A percentile compares a stretch with the other conserved stretches of the same genome.
Evolutionary conservation across 108 stramenopile genomes (phyloP).

Genomic region (Cylindrotheca closterium): DNA sequence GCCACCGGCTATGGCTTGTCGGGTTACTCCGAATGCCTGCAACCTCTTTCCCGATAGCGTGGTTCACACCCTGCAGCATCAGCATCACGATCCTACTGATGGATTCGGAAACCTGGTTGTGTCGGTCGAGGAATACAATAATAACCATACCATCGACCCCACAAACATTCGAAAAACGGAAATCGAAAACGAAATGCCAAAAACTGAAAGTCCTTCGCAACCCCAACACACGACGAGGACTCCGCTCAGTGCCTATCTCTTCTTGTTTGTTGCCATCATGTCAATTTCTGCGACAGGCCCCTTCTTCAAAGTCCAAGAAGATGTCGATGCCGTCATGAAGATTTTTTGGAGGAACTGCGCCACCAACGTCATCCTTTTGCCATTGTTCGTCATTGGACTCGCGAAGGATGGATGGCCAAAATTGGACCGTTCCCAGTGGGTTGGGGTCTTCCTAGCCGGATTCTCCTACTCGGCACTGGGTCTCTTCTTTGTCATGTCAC

Average conservation of each 20-base stretch:
- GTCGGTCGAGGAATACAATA: background rate
- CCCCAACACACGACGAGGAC: conserved; percentile 4
- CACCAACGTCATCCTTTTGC: conserved; percentile 35
- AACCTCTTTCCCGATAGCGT: conserved; percentile 4
- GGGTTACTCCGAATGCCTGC: background rate
- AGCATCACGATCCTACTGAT: background rate
- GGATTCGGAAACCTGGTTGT: background rate
- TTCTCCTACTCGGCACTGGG: conserved; percentile 40
- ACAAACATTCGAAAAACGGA: background rate
- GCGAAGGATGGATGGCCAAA: conserved; percentile 33
- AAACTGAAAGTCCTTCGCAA: background rate
- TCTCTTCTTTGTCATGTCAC: conserved; percentile 44
- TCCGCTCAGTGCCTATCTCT: conserved; percentile 49
- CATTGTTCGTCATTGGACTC: conserved; percentile 24
- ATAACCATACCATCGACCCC: background rate
- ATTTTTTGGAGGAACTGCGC: conserved; percentile 52
- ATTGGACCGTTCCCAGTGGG: conserved; percentile 37
- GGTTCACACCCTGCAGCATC: background rate
- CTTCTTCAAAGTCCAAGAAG: conserved; percentile 47
- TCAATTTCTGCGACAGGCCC: conserved; percentile 60
- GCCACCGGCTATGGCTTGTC: background rate
- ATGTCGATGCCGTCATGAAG: conserved; percentile 49
- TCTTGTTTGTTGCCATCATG: conserved; percentile 44
- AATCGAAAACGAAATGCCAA: background rate
- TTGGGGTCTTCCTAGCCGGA: conserved; percentile 39